Evolutionary conservation across 352 stramenopile genomes (phyloP).

Genomic region (Pythium brachiatum): DNA sequence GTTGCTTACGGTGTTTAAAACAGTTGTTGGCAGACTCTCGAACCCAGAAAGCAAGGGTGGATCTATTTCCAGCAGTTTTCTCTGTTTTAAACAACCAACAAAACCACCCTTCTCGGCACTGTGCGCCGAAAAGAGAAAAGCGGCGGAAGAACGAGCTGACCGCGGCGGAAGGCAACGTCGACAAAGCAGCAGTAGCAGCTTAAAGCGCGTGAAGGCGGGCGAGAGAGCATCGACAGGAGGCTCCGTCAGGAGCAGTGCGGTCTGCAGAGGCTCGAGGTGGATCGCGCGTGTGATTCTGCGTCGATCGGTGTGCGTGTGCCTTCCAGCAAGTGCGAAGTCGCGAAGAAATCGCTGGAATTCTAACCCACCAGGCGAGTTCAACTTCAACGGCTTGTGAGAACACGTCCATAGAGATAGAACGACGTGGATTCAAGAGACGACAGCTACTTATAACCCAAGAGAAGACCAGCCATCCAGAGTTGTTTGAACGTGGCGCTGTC

Average conservation of each 20-base stretch:
- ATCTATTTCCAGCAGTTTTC: conserved; percentile 16
- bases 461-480: too few relatives aligned
- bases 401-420: conserved; percentile 2
- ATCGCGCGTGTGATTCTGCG: conserved; percentile 1
- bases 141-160: not conserved
- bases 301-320: not conserved
- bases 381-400: not conserved
- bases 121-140: conserved; percentile 20
- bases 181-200: not conserved
- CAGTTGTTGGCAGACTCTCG: not conserved
- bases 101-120: conserved; percentile 18
- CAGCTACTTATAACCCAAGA: too few relatives aligned
- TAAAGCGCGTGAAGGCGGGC: not conserved
- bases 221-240: not conserved
- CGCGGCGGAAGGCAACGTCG: not conserved
- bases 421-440: not conserved
- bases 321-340: not conserved
- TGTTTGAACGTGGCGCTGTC: too few relatives aligned
- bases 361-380: not conserved
- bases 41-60: not conserved
- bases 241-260: conserved; percentile 1
- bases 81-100: conserved; percentile 28
- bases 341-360: not conserved
- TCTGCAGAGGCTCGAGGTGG: not conserved
- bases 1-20: conserved; percentile 16